Evolutionary conservation across 371 early-diverging fungal species (phyloP), one percentile per base, ranked within the genome.

Genomic region (Apophysomyces trapeziformis): DNA sequence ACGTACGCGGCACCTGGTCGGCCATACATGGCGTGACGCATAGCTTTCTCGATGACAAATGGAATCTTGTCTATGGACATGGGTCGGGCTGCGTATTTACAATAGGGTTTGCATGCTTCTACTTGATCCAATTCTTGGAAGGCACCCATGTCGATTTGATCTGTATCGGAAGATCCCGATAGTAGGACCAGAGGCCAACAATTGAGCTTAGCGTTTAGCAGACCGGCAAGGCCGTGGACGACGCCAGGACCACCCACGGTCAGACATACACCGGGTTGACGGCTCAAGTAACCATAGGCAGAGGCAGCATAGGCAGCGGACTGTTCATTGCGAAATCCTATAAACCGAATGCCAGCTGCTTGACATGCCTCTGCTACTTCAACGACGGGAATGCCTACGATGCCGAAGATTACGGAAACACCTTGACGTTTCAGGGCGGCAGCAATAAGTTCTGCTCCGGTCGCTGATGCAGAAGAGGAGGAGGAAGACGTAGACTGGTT

Each of bases 381-480:
- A 47, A 93, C 85, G 1, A 93, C 90, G 11, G 93, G 93, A 65
- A 92, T 92, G 26, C 93, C 93, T n/a, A 93, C 93, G 65, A 93
- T 89, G 38, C 93, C 93, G 77, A 93, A 93, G 4, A 92, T 80
- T 0, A 90, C 88, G 26, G 72, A 63, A 37, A 93, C 90, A 32
- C 87, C 89, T 63, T 86, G 89, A 3, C 65, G 70, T 65, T 87
- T 87, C 41, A 93, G 77, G 7, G 85, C 68, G 7, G 62, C 59
- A 4, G 93, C 93, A 46, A 91, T 79, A 5, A 90, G 67, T 36
- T 84, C 81, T 11, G 92, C 90, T 21, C 93, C 93, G 2, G 85
- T 78, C 8, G 76, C 70, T 7, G 41, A 54, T 72, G 59, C 5
- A 9, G 41, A 26, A 26, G 26, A 38, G n/a, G 57, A 9, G 5